phyloP scores from a whole-genome alignment of 352 stramenopile genomes.

The Globisporangium lucens region DNA sequence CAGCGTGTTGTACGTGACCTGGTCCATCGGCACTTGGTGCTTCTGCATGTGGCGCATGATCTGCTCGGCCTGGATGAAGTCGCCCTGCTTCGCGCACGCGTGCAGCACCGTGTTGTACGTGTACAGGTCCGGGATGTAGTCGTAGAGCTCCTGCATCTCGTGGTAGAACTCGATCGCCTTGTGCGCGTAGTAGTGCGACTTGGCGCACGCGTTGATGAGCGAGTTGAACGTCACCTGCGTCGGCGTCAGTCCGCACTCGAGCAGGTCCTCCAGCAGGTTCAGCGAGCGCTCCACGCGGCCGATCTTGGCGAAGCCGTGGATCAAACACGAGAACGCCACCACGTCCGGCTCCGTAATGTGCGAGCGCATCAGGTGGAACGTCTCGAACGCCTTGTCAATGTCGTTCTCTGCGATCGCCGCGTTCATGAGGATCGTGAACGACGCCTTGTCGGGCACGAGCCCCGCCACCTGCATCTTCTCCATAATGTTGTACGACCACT shows the following conservation, averaged over 20 bases:
- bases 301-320: constrained; percentile 72
- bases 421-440: constrained; percentile 82
- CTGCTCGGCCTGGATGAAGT: constrained; percentile 70
- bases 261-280: constrained; percentile 74
- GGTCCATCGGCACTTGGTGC: constrained; percentile 61
- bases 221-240: constrained; percentile 74
- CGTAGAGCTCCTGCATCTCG: constrained; percentile 86
- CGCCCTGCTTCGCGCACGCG: constrained; percentile 72
- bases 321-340: constrained; percentile 67
- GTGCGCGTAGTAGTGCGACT: constrained; percentile 83
- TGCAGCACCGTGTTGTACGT: constrained; percentile 81
- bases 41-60: constrained; percentile 71
- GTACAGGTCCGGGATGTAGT: constrained; percentile 71
- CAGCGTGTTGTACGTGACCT: constrained; percentile 70
- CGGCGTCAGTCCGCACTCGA: constrained; percentile 64
- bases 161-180: constrained; percentile 85
- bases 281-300: constrained; percentile 72
- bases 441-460: constrained; percentile 55
- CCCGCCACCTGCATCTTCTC: constrained; percentile 83
- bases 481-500: constrained; percentile 84
- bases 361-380: constrained; percentile 81
- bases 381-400: constrained; percentile 80
- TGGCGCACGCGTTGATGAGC: constrained; percentile 79
- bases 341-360: constrained; percentile 67
- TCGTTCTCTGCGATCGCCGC: constrained; percentile 67